These are phyloP conservation scores for Populus ilicifolia DNA, from an alignment of 345 rosid genomes.

Conservation along the genomic window DNA sequence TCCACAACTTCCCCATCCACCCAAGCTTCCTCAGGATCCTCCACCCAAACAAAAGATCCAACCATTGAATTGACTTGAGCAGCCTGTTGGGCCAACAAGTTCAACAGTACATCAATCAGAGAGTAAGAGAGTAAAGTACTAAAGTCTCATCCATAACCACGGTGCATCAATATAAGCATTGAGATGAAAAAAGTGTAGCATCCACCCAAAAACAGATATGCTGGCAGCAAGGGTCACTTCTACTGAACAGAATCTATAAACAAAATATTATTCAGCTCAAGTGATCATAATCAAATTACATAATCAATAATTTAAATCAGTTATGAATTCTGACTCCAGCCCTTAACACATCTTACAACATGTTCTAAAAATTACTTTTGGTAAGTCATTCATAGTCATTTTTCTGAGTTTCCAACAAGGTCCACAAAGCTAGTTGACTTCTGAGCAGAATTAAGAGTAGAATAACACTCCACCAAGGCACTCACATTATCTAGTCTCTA, in stretches of 20 bases:
- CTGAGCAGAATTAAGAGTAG: not conserved
- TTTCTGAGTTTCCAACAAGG: not conserved
- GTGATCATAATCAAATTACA: not conserved
- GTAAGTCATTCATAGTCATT: not conserved
- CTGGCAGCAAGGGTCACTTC: not conserved
- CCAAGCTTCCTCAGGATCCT: constrained; percentile 30
- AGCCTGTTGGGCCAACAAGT: constrained; percentile 15
- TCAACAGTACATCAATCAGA: constrained; percentile 10
- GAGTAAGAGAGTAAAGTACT: not conserved
- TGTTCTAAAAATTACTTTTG: not conserved
- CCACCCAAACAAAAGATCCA: constrained; percentile 28
- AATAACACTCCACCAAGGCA: not conserved
- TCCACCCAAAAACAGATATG: not conserved
- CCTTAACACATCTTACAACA: not conserved
- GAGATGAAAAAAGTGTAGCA: not conserved
- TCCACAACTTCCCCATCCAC: constrained; percentile 31
- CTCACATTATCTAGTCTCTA: not conserved
- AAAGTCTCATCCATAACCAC: not conserved
- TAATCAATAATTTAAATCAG: not conserved
- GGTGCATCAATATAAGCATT: not conserved
- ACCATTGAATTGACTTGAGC: constrained; percentile 3
- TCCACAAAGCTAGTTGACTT: not conserved
- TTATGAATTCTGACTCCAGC: not conserved
- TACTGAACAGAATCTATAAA: not conserved
- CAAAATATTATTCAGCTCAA: not conserved